A percentile compares a stretch with the other conserved stretches of the same genome.
These are phyloP conservation scores for Suillus cothurnatus DNA, from an alignment of 768 basidiomycete species.

Conservation along the genomic window DNA sequence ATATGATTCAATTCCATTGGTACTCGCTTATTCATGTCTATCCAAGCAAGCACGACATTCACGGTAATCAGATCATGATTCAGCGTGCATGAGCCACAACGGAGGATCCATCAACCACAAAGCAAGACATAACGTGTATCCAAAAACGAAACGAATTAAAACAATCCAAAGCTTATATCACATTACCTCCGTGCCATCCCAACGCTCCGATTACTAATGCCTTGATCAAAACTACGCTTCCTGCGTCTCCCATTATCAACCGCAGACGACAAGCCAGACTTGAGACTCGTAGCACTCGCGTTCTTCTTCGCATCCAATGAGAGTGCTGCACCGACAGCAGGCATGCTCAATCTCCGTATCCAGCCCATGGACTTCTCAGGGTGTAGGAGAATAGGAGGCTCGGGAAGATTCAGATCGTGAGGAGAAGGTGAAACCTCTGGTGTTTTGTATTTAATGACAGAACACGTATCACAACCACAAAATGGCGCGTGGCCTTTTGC, in stretches of 20 bases:
- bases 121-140: neutral
- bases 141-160: neutral
- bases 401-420: slow-evolving; percentile 43
- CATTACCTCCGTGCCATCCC: slow-evolving; percentile 50
- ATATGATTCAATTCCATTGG: neutral
- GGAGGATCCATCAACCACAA: neutral
- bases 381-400: slow-evolving; percentile 47
- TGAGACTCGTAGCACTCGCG: slow-evolving; percentile 44
- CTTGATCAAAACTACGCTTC: slow-evolving; percentile 36
- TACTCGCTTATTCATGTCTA: no score
- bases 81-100: neutral
- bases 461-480: slow-evolving; percentile 70
- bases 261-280: slow-evolving; percentile 30
- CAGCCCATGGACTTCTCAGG: slow-evolving; percentile 67
- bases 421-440: slow-evolving; percentile 28
- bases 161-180: neutral
- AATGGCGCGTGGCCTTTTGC: slow-evolving; percentile 55
- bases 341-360: slow-evolving; percentile 81
- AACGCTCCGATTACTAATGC: slow-evolving; percentile 51
- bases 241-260: slow-evolving; percentile 53
- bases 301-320: slow-evolving; percentile 60
- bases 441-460: slow-evolving; percentile 54
- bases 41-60: neutral
- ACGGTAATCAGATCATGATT: neutral
- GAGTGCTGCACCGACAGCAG: slow-evolving; percentile 61